These are phyloP conservation scores for Botryotinia calthae DNA, from an alignment of 2,329 filamentous ascomycete species.

Conservation along the genomic window DNA sequence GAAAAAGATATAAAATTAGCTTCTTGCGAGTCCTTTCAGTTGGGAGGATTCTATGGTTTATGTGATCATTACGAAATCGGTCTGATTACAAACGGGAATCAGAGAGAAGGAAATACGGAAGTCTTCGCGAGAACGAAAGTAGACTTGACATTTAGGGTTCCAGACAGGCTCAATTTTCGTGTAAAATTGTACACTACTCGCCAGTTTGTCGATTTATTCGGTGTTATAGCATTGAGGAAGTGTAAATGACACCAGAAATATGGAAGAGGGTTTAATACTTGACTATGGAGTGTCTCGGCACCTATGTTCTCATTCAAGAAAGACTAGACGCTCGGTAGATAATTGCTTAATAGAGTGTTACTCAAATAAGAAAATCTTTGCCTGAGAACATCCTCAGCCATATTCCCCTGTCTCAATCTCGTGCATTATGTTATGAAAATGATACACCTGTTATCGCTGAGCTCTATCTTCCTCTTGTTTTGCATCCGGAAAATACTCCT, in stretches of 20 bases:
- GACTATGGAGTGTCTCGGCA: not conserved
- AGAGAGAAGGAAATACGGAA: too few species aligned
- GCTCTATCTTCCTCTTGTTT: not conserved
- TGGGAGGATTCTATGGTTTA: too few species aligned
- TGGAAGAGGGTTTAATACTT: not conserved
- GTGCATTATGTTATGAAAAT: not conserved
- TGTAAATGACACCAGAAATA: not conserved
- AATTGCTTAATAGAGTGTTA: not conserved
- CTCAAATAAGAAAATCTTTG: not conserved
- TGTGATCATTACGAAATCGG: too few species aligned
- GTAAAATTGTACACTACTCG: not conserved
- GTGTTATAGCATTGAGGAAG: not conserved
- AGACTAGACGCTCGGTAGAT: not conserved
- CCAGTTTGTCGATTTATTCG: not conserved
- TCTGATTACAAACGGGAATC: too few species aligned
- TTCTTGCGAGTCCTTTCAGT: not conserved
- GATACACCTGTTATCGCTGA: not conserved
- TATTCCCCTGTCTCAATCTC: not conserved
- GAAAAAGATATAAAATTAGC: not conserved
- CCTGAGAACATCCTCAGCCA: fast-evolving
- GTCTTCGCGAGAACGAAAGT: too few species aligned
- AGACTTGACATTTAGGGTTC: too few species aligned
- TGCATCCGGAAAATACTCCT: not conserved
- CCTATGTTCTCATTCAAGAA: not conserved
- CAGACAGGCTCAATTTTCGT: not conserved